phyloP scores from a whole-genome alignment of 2,329 filamentous ascomycete species.

The Chaetomium sp. region DNA sequence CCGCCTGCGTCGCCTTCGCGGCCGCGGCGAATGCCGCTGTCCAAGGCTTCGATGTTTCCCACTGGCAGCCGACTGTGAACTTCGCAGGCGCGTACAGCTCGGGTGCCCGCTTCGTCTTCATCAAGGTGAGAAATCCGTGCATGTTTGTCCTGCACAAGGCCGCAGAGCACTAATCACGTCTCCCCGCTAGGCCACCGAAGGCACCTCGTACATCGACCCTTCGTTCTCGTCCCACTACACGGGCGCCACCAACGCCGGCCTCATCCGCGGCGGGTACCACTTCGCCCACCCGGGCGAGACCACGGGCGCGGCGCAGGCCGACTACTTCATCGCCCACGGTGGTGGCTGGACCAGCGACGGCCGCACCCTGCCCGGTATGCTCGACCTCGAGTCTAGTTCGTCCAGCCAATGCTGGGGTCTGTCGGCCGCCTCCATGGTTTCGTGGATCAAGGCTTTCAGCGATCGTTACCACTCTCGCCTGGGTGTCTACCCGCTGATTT shows the following conservation, averaged over 20 bases:
- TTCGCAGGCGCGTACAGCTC: not conserved
- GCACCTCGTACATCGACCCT: not conserved
- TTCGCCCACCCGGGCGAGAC: not conserved
- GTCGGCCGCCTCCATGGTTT: not conserved
- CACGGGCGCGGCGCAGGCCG: not conserved
- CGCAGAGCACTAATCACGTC: not conserved
- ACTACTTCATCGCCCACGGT: not conserved
- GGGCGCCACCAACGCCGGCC: not conserved
- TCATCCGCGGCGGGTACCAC: not conserved
- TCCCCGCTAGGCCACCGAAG: not conserved
- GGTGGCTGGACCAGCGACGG: not conserved
- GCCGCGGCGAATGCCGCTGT: not conserved
- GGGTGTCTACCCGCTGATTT: not conserved
- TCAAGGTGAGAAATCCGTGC: not conserved
- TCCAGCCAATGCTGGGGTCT: not conserved
- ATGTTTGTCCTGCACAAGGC: not conserved
- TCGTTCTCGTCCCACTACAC: not conserved
- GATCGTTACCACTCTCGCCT: not conserved
- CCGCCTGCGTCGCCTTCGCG: not conserved
- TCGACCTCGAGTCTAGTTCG: not conserved
- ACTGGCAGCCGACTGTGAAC: not conserved
- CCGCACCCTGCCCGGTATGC: not conserved
- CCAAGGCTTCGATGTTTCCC: not conserved
- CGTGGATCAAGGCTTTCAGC: not conserved
- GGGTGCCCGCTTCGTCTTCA: not conserved